phyloP scores from a whole-genome alignment of 192 early-diverging fungal species.

The Spizellomyces punctatus region DNA sequence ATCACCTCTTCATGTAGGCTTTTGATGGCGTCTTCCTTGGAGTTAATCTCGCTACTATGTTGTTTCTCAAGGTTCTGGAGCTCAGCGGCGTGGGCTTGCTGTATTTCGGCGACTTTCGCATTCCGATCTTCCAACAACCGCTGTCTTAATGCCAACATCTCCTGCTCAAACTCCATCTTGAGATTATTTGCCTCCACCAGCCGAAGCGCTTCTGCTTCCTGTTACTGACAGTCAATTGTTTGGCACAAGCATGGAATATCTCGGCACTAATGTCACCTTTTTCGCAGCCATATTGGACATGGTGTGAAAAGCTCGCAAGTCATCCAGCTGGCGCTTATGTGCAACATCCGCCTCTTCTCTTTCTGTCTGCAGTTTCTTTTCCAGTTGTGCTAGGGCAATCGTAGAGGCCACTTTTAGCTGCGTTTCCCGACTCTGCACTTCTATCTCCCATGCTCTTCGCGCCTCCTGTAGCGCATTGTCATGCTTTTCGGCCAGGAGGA shows the following conservation, averaged over 20 bases:
- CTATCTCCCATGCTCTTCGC: constrained; percentile 38
- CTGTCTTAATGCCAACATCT: background rate
- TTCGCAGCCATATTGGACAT: constrained; percentile 40
- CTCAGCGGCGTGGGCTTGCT: too few relatives aligned
- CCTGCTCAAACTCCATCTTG: constrained; percentile 26
- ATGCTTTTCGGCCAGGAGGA: constrained; percentile 11
- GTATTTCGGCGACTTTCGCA: constrained; percentile 7
- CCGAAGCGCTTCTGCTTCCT: constrained; percentile 44
- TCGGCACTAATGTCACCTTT: constrained; percentile 32
- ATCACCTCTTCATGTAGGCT: constrained; percentile 29
- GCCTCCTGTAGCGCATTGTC: constrained; percentile 26
- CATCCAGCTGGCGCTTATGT: constrained; percentile 45
- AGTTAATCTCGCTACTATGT: background rate
- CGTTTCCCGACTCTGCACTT: constrained; percentile 42
- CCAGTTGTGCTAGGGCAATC: constrained; percentile 39
- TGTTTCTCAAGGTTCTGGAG: background rate
- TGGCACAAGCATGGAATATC: background rate
- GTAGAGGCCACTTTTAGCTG: constrained; percentile 48
- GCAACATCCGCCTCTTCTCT: constrained; percentile 36
- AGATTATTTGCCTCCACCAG: constrained; percentile 17
- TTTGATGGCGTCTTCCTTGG: constrained; percentile 13
- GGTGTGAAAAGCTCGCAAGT: constrained; percentile 43
- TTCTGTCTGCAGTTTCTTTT: constrained; percentile 34
- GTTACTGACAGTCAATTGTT: background rate
- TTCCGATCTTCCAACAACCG: background rate